Base-by-base conservation (phyloP, 2,329 filamentous ascomycete species). In the Fusarium robinianum region DNA sequence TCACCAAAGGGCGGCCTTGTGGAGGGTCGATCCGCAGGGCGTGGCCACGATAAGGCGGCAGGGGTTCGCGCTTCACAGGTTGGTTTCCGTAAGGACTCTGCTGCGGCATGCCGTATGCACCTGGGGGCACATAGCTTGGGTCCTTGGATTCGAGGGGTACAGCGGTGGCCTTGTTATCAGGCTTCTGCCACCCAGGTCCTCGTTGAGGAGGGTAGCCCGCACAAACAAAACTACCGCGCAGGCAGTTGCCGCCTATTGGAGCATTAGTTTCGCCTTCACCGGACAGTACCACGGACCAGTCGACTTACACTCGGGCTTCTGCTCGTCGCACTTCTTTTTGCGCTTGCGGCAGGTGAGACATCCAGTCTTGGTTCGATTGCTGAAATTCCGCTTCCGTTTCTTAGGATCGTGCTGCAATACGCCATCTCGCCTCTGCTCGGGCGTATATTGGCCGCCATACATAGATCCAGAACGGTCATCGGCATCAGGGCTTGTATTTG, bases 291-390 rank as follows among this genome's bases (percentile, higher is more conserved):
- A 17, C 21, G 19, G 8, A 26, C 31, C 16, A 32, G 19, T 10
- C 8, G 10, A 76, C 87, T 77, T 76, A 95, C 94, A 97, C 68
- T 90, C 84, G 17, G 94, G 94, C 67, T 95, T 95, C 40, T 80
- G 81, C 73, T 97, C 94, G 65, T 97, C 92, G 64, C 94, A 97
- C 71, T 97, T 97, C 82, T 97, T 97, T 79, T 97, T 97, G 46
- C 92, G 81, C 64, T 83, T 82, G 48, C 92, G 80, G 67, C 92
- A 97, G 5, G 92, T 97, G 70, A 95, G 83, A 67, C 92, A 97
- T 21, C 91, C 90, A 8, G 91, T 96, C 72, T 97, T 97, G 14
- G 92, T 96, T 46, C 92, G 81, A 68, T 96, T 96, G 72, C 90
- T 95, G 63, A 96, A 97, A 63, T 89, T 88, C 25, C 85, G 78